Evolutionary conservation across 2,329 filamentous ascomycete species (phyloP).

Genomic region (Hypoxylon sp.): DNA sequence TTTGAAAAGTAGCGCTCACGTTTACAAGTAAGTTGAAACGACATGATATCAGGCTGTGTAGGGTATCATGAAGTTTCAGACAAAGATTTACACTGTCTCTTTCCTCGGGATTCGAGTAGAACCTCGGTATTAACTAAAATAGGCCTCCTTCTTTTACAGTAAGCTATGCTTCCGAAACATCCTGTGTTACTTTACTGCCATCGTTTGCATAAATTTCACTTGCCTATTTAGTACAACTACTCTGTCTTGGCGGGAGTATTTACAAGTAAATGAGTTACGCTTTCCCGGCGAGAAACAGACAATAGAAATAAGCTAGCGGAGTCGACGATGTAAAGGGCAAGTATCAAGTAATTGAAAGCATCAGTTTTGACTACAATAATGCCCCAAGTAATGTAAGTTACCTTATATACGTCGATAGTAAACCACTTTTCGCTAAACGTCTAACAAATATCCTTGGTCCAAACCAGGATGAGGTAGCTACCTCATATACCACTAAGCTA

Average conservation of each 20-base stretch:
- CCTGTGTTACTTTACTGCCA: neutral
- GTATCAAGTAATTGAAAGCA: neutral
- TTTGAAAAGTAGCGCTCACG: neutral
- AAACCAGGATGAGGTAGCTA: neutral
- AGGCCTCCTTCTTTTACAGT: constrained; percentile 6
- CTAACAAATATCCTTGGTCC: neutral
- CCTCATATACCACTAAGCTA: neutral
- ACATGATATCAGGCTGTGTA: constrained; percentile 9
- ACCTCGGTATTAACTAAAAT: neutral
- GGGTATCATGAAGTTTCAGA: neutral
- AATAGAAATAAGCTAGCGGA: neutral
- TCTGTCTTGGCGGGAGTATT: neutral
- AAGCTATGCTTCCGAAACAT: constrained; percentile 9
- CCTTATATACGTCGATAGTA: too few relatives aligned
- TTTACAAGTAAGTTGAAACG: neutral
- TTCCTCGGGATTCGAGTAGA: neutral
- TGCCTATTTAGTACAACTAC: neutral
- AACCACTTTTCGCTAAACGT: neutral
- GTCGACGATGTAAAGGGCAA: neutral
- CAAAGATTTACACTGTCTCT: neutral
- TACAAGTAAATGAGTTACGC: neutral
- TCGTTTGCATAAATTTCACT: neutral
- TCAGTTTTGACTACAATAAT: too few relatives aligned
- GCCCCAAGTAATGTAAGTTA: too few relatives aligned
- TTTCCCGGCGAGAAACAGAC: neutral